A percentile compares a stretch with the other conserved stretches of the same genome.
These are phyloP conservation scores for Teratosphaeria epicoccoides DNA, from an alignment of 2,329 filamentous ascomycete genomes.

Conservation along the genomic window DNA sequence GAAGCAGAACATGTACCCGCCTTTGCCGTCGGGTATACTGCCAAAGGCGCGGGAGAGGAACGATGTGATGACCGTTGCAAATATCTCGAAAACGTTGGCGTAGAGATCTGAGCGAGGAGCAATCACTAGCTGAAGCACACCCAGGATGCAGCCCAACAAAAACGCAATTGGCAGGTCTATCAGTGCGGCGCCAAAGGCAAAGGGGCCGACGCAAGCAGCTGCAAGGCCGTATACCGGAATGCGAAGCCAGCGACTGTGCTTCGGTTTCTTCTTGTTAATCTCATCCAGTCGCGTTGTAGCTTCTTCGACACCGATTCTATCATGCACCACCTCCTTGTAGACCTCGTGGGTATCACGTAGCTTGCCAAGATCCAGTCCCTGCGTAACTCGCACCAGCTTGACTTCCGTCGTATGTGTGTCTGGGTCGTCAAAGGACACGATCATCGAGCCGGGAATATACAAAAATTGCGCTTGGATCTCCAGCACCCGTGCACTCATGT, in stretches of 20 bases:
- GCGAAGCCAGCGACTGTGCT: constrained; percentile 38
- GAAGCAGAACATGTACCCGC: constrained; percentile 38
- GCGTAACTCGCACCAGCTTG: constrained; percentile 57
- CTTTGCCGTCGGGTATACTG: constrained; percentile 31
- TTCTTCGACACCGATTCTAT: constrained; percentile 61
- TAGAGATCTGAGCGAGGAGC: constrained; percentile 65
- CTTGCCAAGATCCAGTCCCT: constrained; percentile 64
- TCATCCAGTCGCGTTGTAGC: constrained; percentile 53
- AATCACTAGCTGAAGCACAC: constrained; percentile 61
- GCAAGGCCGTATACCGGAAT: constrained; percentile 66
- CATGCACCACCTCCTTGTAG: constrained; percentile 65
- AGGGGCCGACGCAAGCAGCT: constrained; percentile 65
- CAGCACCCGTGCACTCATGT: constrained; percentile 77
- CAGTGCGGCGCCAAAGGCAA: constrained; percentile 65
- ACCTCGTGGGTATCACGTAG: constrained; percentile 64
- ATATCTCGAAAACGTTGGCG: constrained; percentile 41
- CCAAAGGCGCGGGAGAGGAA: constrained; percentile 40
- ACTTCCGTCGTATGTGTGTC: constrained; percentile 69
- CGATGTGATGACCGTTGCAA: constrained; percentile 39
- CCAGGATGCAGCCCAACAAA: constrained; percentile 62
- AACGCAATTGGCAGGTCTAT: constrained; percentile 73
- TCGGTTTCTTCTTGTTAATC: constrained; percentile 48
- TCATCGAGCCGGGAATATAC: constrained; percentile 87
- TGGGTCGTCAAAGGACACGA: constrained; percentile 75
- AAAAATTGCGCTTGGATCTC: constrained; percentile 84